These are phyloP conservation scores for Sporothrix mexicana DNA, from an alignment of 2,329 filamentous ascomycete genomes.

Conservation along the genomic window DNA sequence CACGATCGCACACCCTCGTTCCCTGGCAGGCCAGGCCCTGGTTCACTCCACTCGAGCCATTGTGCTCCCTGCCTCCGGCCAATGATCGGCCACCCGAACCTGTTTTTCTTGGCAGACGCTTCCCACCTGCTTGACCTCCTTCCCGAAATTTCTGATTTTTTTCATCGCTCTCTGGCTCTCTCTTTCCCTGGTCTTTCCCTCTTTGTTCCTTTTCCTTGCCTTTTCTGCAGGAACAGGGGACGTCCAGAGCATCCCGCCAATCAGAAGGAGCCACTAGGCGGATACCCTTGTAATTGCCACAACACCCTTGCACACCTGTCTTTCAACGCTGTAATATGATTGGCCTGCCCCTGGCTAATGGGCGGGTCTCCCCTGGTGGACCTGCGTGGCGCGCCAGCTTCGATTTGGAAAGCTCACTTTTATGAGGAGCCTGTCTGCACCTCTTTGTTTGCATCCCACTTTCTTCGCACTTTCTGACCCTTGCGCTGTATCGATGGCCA, in stretches of 20 bases:
- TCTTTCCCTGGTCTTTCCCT: neutral
- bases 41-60: neutral
- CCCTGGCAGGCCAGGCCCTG: neutral
- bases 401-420: conserved; percentile 8
- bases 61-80: neutral
- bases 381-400: conserved; percentile 27
- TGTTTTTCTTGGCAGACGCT: conserved; percentile 30
- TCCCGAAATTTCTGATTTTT: neutral
- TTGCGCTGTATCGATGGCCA: neutral
- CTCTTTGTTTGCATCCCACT: conserved; percentile 1
- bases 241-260: neutral
- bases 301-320: conserved; percentile 5
- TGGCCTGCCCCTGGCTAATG: conserved; percentile 24
- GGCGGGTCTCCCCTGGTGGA: conserved; percentile 6
- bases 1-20: conserved; percentile 13
- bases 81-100: conserved; percentile 21
- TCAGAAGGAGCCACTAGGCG: neutral
- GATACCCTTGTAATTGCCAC: conserved; percentile 27
- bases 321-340: conserved; percentile 21
- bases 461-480: neutral
- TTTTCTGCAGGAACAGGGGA: conserved; percentile 17
- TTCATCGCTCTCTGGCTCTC: neutral
- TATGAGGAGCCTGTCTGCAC: neutral
- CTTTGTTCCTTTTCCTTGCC: neutral
- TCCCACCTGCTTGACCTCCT: conserved; percentile 5